Conservation (phyloP, 306 rosid species). For the Senna siamea region DNA sequence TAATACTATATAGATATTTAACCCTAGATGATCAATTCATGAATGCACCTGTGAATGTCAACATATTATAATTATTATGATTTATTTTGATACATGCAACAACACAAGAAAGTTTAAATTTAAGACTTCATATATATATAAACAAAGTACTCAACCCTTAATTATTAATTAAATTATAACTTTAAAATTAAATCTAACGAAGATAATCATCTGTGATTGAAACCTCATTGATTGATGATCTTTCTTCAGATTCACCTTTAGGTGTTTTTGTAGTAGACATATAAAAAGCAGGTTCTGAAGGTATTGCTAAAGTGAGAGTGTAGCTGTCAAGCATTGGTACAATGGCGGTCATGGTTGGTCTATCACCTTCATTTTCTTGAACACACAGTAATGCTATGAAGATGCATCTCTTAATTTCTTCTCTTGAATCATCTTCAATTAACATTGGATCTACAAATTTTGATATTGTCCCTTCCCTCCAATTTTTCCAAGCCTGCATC, state of each 20-base stretch:
- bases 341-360: slow-evolving; percentile 47
- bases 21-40: too few relatives aligned
- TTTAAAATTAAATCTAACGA: not conserved
- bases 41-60: too few relatives aligned
- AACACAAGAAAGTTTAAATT: too few relatives aligned
- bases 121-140: too few relatives aligned
- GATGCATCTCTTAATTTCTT: slow-evolving; percentile 43
- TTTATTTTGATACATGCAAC: too few relatives aligned
- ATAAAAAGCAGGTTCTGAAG: slow-evolving; percentile 5
- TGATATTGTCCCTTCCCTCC: slow-evolving; percentile 36
- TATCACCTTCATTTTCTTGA: slow-evolving; percentile 19
- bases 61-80: too few relatives aligned
- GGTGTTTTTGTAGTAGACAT: not conserved
- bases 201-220: not conserved
- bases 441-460: slow-evolving; percentile 36
- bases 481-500: slow-evolving; percentile 45
- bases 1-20: too few relatives aligned
- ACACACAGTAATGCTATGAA: slow-evolving; percentile 42
- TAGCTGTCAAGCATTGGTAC: slow-evolving; percentile 37
- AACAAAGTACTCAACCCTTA: too few relatives aligned
- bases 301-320: slow-evolving; percentile 22
- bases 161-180: too few relatives aligned
- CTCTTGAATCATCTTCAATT: not conserved
- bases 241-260: not conserved
- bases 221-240: not conserved